Evolutionary conservation across 2,329 filamentous ascomycete species (phyloP), one percentile per base, ranked within the genome.

Genomic region (Colletotrichum gigasporum): DNA sequence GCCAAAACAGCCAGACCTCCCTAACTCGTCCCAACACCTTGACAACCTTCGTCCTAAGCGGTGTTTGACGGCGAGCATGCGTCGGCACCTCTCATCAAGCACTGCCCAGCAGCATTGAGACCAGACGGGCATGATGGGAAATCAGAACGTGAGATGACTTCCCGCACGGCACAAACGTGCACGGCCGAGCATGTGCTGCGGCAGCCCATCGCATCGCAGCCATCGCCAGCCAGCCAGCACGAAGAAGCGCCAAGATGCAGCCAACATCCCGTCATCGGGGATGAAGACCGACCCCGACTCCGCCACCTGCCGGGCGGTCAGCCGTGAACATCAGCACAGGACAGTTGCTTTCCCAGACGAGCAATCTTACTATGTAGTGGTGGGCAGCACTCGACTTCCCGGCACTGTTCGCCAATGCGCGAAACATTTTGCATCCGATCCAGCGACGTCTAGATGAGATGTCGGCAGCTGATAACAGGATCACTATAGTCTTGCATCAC

Each of bases 1-100:
- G 34, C 18, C 35, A n/a, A n/a, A n/a, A n/a, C n/a, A n/a, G n/a
- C n/a, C n/a, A n/a, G n/a, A n/a, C n/a, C n/a, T n/a, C 35, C 28
- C 52, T 63, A 37, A 51, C 53, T 63, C 60, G 41, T 61, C 61
- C 61, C 47, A 61, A 28, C 28, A 48, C 12, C 16, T 30, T 26
- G 22, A 48, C 41, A 34, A 52, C 14, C 26, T 48, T 50, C 32
- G 41, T 63, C 48, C 22, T 44, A 61, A 54, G n/a, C 47, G 20
- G 16, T n/a, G 34, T 61, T 28, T 50, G 48, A 35, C 48, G 34
- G 12, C 30, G 14, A 35, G 20, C 39, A 53, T 41, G 24, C 37
- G 26, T 26, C 35, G 32, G 35, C 51, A 30, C 39, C 14, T 16
- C 9, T 8, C 14, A 14, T 12, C 10, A 42, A 22, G 14, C n/a